These are phyloP conservation scores for Naganishia liquefaciens DNA, from an alignment of 1,284 basidiomycete species.

Conservation along the genomic window DNA sequence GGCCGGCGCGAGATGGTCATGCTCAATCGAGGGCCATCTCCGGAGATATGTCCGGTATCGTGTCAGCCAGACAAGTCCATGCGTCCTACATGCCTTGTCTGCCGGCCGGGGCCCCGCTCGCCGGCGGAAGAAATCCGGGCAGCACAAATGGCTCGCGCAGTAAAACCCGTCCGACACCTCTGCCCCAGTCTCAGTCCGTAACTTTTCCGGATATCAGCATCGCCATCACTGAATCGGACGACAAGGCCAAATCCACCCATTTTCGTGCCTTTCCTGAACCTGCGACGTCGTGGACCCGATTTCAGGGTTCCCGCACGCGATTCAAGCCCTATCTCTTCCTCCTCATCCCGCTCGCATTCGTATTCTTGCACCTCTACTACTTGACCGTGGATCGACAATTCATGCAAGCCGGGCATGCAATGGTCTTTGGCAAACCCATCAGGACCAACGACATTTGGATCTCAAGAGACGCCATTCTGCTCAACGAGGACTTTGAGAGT, in stretches of 20 bases:
- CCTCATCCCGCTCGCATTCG: slow-evolving; percentile 22
- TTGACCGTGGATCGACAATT: slow-evolving; percentile 17
- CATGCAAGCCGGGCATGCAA: slow-evolving; percentile 23
- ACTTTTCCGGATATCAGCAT: not conserved
- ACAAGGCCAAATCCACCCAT: slow-evolving; percentile 1
- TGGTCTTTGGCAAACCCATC: slow-evolving; percentile 25
- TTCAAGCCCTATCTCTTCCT: slow-evolving; percentile 26
- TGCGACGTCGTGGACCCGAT: not conserved
- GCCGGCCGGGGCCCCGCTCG: not conserved
- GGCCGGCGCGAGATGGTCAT: not conserved
- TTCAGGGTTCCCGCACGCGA: not conserved
- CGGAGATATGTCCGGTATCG: not conserved
- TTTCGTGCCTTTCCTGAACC: slow-evolving; percentile 21
- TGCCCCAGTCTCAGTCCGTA: not conserved
- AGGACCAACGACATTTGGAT: slow-evolving; percentile 8
- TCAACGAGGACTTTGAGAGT: slow-evolving; percentile 16
- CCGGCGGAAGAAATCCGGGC: not conserved
- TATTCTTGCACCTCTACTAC: slow-evolving; percentile 24
- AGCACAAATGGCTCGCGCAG: slow-evolving; percentile 1
- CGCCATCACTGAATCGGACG: not conserved
- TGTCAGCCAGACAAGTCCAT: not conserved
- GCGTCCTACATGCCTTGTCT: not conserved
- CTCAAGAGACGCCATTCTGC: slow-evolving; percentile 10
- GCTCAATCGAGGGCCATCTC: no score
- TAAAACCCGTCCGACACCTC: not conserved